phyloP scores from a whole-genome alignment of 1,284 basidiomycete species.

The Ceratobasidium sp. region DNA sequence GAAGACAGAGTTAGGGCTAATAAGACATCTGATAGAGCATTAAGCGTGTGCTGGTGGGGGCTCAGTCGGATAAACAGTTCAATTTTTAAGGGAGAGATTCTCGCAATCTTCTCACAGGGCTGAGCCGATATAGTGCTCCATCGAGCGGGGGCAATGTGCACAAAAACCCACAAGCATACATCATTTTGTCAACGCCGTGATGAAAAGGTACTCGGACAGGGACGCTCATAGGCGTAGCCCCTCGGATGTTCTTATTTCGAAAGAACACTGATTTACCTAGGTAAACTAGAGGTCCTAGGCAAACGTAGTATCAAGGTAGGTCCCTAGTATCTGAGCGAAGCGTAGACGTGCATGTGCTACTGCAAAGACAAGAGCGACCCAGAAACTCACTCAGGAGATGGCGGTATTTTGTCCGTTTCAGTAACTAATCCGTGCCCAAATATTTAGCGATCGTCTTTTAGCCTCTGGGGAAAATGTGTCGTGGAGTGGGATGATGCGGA shows the following conservation, averaged over 20 bases:
- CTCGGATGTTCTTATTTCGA: conserved; percentile 2
- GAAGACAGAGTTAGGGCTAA: not conserved
- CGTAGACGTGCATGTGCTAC: not conserved
- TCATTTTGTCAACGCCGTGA: not conserved
- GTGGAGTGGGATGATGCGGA: too few relatives aligned
- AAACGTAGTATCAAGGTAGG: not conserved
- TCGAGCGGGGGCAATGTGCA: not conserved
- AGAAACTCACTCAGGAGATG: not conserved
- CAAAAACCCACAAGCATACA: not conserved
- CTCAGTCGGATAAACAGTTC: not conserved
- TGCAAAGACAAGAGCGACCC: not conserved
- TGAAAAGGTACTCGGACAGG: not conserved
- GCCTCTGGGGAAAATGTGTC: not conserved
- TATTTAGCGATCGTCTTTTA: not conserved
- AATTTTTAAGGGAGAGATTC: conserved; percentile 1
- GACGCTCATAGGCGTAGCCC: not conserved
- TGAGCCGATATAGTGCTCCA: not conserved
- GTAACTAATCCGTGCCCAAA: not conserved
- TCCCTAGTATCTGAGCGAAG: not conserved
- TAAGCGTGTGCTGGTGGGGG: not conserved
- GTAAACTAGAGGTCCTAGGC: not conserved
- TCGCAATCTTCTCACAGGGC: conserved; percentile 9
- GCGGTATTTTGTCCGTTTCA: too few relatives aligned
- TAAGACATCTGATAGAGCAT: conserved; percentile 4
- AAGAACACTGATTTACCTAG: not conserved